Evolutionary conservation across 768 basidiomycete genomes (phyloP).

Genomic region (Serendipita sp.): DNA sequence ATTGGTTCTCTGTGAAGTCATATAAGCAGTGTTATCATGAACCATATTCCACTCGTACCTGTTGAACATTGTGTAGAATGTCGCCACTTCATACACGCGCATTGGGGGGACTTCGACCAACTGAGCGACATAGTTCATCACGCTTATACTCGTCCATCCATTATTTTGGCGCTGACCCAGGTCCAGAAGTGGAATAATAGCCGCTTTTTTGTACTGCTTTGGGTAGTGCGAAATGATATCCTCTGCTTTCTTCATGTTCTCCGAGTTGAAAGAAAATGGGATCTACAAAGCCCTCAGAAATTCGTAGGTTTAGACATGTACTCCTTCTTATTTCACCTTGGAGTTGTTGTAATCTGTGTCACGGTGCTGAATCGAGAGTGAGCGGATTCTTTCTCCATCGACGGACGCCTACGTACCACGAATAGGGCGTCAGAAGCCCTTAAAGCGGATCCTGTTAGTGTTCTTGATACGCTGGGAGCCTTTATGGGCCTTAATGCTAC

Average conservation of each 20-base stretch:
- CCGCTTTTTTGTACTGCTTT: constrained; percentile 96
- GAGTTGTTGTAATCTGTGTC: constrained; percentile 93
- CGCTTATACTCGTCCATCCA: constrained; percentile 94
- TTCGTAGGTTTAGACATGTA: background rate
- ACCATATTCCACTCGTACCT: constrained; percentile 33
- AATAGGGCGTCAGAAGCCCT: constrained; percentile 73
- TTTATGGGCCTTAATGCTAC: constrained; percentile 12
- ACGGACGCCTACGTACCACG: constrained; percentile 39
- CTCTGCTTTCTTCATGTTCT: constrained; percentile 71
- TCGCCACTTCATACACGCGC: constrained; percentile 98
- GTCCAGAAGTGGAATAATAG: constrained; percentile 91
- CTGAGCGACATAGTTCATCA: constrained; percentile 97
- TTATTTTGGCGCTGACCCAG: constrained; percentile 96
- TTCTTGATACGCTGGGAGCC: constrained; percentile 18
- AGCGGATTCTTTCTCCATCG: background rate
- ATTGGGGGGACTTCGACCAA: constrained; percentile 89
- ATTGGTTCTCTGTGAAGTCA: constrained; percentile 63
- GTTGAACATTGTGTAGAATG: constrained; percentile 99
- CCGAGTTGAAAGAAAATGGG: constrained; percentile 68
- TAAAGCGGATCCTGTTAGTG: constrained; percentile 25
- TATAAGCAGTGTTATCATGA: background rate
- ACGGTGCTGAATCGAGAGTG: constrained; percentile 49
- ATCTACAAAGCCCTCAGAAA: constrained; percentile 37
- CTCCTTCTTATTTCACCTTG: constrained; percentile 34
- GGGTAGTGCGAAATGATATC: constrained; percentile 89